A percentile compares a stretch with the other conserved stretches of the same genome.
Conservation (phyloP, 73 alveolate genomes). For the Blepharisma stoltei region DNA sequence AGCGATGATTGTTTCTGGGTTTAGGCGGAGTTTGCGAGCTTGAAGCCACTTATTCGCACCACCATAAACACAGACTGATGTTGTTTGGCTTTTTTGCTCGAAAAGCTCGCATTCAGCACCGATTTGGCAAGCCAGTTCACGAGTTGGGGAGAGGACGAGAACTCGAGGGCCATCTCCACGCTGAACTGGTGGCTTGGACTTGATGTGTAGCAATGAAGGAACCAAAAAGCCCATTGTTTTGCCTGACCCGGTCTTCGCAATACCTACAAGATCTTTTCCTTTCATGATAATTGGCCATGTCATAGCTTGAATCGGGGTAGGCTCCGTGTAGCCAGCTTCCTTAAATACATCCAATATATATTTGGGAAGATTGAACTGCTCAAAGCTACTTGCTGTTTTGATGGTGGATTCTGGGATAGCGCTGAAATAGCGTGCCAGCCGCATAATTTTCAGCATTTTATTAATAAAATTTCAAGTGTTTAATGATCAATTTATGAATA, state of each 20-base stretch:
- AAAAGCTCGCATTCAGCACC: slow-evolving; percentile 39
- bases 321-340: background rate
- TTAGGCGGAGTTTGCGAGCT: slow-evolving; percentile 72
- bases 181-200: slow-evolving; percentile 47
- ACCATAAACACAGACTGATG: slow-evolving; percentile 44
- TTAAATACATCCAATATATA: background rate
- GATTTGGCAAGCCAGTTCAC: slow-evolving; percentile 61
- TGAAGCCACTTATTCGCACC: slow-evolving; percentile 80
- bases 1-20: slow-evolving; percentile 65
- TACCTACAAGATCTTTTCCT: slow-evolving; percentile 64
- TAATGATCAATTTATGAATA: too few relatives aligned
- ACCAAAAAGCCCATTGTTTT: slow-evolving; percentile 83
- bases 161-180: slow-evolving; percentile 71
- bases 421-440: too few relatives aligned
- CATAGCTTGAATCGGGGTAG: slow-evolving; percentile 26
- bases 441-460: too few relatives aligned
- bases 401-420: too few relatives aligned
- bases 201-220: slow-evolving; percentile 66
- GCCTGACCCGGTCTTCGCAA: slow-evolving; percentile 93
- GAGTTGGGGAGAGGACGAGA: slow-evolving; percentile 48
- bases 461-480: too few relatives aligned
- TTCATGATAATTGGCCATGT: slow-evolving; percentile 32
- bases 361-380: background rate
- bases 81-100: background rate
- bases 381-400: too few relatives aligned